phyloP scores from a whole-genome alignment of 495 filamentous ascomycete genomes.

The Darksidea phi region DNA sequence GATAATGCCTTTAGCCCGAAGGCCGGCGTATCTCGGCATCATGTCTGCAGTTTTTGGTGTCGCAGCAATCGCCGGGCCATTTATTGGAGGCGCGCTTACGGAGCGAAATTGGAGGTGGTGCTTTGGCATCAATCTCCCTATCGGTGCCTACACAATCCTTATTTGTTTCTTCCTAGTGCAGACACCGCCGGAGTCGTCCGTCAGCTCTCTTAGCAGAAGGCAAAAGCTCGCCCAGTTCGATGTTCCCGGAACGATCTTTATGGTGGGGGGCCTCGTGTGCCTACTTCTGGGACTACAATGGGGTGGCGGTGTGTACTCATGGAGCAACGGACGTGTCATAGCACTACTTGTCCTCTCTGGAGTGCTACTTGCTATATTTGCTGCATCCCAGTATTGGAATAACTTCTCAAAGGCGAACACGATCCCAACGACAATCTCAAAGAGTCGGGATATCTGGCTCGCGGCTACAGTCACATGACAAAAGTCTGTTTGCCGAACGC shows the following conservation, averaged over 20 bases:
- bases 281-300: slow-evolving; percentile 82
- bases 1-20: slow-evolving; percentile 7
- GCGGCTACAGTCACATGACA: too few relatives aligned
- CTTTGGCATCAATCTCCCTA: slow-evolving; percentile 71
- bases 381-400: too few relatives aligned
- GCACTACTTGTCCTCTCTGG: slow-evolving; percentile 67
- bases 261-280: slow-evolving; percentile 70
- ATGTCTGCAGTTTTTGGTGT: slow-evolving; percentile 77
- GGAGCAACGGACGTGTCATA: slow-evolving; percentile 66
- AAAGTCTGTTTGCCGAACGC: too few relatives aligned
- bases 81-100: slow-evolving; percentile 67
- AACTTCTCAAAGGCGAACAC: too few relatives aligned
- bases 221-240: slow-evolving; percentile 65
- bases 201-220: slow-evolving; percentile 7
- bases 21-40: slow-evolving; percentile 47
- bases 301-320: slow-evolving; percentile 70
- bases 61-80: slow-evolving; percentile 60
- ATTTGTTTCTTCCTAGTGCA: slow-evolving; percentile 57
- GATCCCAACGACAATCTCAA: too few relatives aligned
- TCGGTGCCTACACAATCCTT: slow-evolving; percentile 53
- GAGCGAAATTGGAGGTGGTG: slow-evolving; percentile 63
- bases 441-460: too few relatives aligned
- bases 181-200: slow-evolving; percentile 43
- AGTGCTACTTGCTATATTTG: too few relatives aligned
- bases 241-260: slow-evolving; percentile 60